A percentile compares a stretch with the other conserved stretches of the same genome.
Conservation (phyloP, 768 basidiomycete genomes). For the Pleurotus tuber-regium region DNA sequence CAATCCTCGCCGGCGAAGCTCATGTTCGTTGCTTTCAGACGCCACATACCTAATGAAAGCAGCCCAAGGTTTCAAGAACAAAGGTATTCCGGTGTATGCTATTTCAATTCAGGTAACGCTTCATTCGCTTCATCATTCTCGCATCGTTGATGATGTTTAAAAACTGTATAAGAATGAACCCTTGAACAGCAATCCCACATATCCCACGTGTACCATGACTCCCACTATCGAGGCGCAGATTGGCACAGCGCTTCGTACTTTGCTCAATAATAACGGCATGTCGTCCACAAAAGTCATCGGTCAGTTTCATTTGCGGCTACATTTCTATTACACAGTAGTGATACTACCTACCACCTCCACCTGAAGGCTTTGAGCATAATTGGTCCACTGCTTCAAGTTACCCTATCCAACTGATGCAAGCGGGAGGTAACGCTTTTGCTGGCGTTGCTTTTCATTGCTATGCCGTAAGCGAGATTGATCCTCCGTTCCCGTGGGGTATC, state of each 20-base stretch:
- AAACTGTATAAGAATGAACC: slow-evolving; percentile 54
- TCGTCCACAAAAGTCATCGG: slow-evolving; percentile 61
- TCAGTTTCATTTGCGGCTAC: slow-evolving; percentile 23
- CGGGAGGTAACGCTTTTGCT: slow-evolving; percentile 50
- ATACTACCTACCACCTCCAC: not conserved
- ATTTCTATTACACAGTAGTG: not conserved
- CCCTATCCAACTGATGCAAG: slow-evolving; percentile 59
- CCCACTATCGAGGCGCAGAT: slow-evolving; percentile 57
- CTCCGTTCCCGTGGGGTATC: not conserved
- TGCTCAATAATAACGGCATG: slow-evolving; percentile 65
- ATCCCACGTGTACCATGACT: slow-evolving; percentile 61
- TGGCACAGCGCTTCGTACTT: slow-evolving; percentile 48
- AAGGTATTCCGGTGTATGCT: slow-evolving; percentile 62
- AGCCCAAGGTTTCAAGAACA: slow-evolving; percentile 61
- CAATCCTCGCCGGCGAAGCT: too few relatives aligned
- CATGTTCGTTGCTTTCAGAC: slow-evolving; percentile 52
- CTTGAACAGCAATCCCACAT: slow-evolving; percentile 60
- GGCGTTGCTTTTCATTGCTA: slow-evolving; percentile 80
- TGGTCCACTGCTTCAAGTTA: slow-evolving; percentile 68
- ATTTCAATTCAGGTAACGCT: slow-evolving; percentile 49
- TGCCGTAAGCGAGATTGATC: slow-evolving; percentile 20
- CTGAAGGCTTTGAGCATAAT: slow-evolving; percentile 55
- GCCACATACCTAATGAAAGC: slow-evolving; percentile 71
- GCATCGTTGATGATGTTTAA: too few relatives aligned
- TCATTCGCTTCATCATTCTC: not conserved